A percentile compares a stretch with the other conserved stretches of the same genome.
These are phyloP conservation scores for Scytalidium sp. DNA, from an alignment of 2,329 filamentous ascomycete genomes.

Conservation along the genomic window DNA sequence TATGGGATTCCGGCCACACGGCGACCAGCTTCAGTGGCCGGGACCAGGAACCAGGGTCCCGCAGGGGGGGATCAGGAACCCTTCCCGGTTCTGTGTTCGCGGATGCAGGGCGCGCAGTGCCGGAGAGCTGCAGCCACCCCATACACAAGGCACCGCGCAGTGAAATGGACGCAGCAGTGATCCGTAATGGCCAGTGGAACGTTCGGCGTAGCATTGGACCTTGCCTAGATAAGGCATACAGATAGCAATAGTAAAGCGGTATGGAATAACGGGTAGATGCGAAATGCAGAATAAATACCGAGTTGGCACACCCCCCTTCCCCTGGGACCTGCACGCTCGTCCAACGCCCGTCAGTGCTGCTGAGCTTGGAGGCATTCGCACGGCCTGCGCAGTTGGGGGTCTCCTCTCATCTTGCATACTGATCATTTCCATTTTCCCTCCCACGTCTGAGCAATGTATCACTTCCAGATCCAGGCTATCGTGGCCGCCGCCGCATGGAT, in stretches of 20 bases:
- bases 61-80: too few species aligned
- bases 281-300: neutral
- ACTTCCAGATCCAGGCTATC: slow-evolving; percentile 11
- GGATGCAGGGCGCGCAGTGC: too few species aligned
- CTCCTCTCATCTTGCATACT: slow-evolving; percentile 3
- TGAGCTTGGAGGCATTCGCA: neutral
- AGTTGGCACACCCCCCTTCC: neutral
- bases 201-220: neutral
- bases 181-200: neutral
- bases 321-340: neutral
- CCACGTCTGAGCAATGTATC: slow-evolving; percentile 1
- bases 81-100: too few species aligned
- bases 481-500: slow-evolving; percentile 25
- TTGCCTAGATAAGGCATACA: neutral
- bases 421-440: slow-evolving; percentile 8
- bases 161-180: neutral
- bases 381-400: neutral
- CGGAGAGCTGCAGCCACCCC: too few species aligned
- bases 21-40: too few species aligned
- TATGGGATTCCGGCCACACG: too few species aligned
- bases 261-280: too few species aligned
- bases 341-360: neutral
- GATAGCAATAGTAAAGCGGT: neutral
- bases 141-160: neutral
- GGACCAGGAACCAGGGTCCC: too few species aligned